A percentile compares a stretch with the other conserved stretches of the same genome.
phyloP scores from a whole-genome alignment of 2,329 filamentous ascomycete species.

The Cercospora citrullina region DNA sequence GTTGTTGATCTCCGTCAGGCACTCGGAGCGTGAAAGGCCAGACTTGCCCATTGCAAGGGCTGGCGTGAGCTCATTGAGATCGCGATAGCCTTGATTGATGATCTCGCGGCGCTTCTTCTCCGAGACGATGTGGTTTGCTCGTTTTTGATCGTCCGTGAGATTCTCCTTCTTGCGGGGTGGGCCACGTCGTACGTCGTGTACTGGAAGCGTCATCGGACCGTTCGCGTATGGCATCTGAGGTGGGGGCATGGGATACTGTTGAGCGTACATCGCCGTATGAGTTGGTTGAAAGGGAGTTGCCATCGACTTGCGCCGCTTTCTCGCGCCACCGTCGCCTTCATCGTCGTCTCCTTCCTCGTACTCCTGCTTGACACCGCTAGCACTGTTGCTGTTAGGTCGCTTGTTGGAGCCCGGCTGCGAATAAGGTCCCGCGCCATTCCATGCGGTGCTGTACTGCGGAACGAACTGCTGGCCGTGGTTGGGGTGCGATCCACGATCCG shows the following conservation, averaged over 20 bases:
- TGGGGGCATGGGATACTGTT: constrained; percentile 2
- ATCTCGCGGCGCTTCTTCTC: constrained; percentile 68
- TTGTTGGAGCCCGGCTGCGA: constrained; percentile 5
- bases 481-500: not conserved
- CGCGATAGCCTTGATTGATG: constrained; percentile 81
- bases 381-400: constrained; percentile 2
- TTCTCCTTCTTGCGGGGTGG: constrained; percentile 19
- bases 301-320: constrained; percentile 9
- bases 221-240: constrained; percentile 5
- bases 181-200: constrained; percentile 7
- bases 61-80: constrained; percentile 75
- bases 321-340: not conserved
- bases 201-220: constrained; percentile 6
- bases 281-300: constrained; percentile 3
- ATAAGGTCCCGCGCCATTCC: not conserved
- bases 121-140: constrained; percentile 71
- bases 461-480: not conserved
- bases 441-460: constrained; percentile 6
- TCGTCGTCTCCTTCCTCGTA: constrained; percentile 9
- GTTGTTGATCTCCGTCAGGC: constrained; percentile 18
- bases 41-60: constrained; percentile 74
- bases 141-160: constrained; percentile 66
- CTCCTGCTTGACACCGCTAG: constrained; percentile 15
- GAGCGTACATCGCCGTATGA: constrained; percentile 4
- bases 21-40: constrained; percentile 57